Evolutionary conservation across 345 rosid species (phyloP).

Genomic region (Bruguiera gymnorhiza): DNA sequence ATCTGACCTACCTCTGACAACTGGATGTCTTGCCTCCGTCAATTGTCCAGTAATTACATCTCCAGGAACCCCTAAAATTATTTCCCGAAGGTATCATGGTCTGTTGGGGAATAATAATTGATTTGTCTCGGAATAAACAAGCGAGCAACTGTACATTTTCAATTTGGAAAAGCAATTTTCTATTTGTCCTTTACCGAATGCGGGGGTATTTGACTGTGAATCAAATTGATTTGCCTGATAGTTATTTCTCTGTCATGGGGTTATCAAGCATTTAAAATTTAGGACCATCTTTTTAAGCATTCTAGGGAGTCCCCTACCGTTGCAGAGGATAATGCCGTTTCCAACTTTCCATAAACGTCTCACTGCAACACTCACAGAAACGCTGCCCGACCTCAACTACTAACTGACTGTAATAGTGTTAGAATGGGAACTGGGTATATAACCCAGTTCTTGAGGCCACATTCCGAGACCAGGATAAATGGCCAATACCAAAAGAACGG

Average conservation of each 20-base stretch:
- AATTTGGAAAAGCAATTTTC: too few relatives aligned
- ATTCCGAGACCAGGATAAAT: background rate
- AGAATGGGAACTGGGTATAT: background rate
- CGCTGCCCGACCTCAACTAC: too few relatives aligned
- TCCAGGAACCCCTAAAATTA: background rate
- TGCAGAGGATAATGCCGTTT: too few relatives aligned
- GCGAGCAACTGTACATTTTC: background rate
- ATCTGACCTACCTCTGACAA: conserved; percentile 3
- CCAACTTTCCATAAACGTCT: too few relatives aligned
- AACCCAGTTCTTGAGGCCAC: background rate
- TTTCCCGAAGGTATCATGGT: background rate
- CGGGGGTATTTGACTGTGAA: too few relatives aligned
- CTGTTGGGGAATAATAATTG: background rate
- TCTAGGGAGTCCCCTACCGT: too few relatives aligned
- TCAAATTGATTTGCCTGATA: too few relatives aligned
- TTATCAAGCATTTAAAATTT: too few relatives aligned
- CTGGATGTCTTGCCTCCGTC: background rate
- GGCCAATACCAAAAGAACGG: conserved; percentile 9
- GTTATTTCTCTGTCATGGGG: too few relatives aligned
- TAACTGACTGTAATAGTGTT: background rate
- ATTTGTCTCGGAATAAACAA: background rate
- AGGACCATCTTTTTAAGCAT: too few relatives aligned
- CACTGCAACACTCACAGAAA: too few relatives aligned
- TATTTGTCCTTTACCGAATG: too few relatives aligned
- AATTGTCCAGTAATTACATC: background rate